Conservation (phyloP, 352 stramenopile species). For the Globisporangium spiculum region DNA sequence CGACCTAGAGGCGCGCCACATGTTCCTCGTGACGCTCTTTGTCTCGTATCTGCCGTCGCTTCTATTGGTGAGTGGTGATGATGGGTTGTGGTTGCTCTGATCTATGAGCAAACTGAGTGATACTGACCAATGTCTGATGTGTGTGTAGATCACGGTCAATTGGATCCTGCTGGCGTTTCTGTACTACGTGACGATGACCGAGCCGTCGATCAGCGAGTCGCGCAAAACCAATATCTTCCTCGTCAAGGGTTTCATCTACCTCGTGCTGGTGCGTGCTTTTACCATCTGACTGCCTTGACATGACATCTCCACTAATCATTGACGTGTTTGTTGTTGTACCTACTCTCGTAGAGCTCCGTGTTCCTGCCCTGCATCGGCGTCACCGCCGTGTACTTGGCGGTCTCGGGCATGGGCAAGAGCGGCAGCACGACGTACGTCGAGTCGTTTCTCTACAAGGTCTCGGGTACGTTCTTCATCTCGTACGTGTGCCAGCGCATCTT, state of each 20-base stretch:
- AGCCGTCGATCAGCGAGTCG: conserved; percentile 66
- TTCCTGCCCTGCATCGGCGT: conserved; percentile 78
- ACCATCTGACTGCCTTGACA: neutral
- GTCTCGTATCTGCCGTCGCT: conserved; percentile 73
- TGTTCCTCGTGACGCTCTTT: conserved; percentile 53
- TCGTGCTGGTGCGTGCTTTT: conserved; percentile 53
- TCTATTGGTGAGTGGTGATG: conserved; percentile 41
- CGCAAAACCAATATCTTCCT: conserved; percentile 67
- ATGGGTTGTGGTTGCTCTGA: neutral
- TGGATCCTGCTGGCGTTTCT: conserved; percentile 71
- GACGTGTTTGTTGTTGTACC: neutral
- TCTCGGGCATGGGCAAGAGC: conserved; percentile 50
- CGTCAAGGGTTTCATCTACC: conserved; percentile 72
- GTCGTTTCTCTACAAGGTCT: conserved; percentile 82
- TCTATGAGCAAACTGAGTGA: neutral
- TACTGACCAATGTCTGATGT: conserved; percentile 1
- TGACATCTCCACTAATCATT: neutral
- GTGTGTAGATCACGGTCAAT: conserved; percentile 64
- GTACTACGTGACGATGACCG: conserved; percentile 64
- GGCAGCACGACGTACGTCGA: conserved; percentile 62
- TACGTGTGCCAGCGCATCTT: conserved; percentile 83
- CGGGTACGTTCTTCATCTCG: conserved; percentile 85
- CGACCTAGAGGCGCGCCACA: conserved; percentile 40
- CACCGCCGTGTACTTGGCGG: conserved; percentile 71
- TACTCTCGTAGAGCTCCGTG: conserved; percentile 52